Evolutionary conservation across 2,329 filamentous ascomycete genomes (phyloP).

Genomic region (Dactylella cylindrospora): DNA sequence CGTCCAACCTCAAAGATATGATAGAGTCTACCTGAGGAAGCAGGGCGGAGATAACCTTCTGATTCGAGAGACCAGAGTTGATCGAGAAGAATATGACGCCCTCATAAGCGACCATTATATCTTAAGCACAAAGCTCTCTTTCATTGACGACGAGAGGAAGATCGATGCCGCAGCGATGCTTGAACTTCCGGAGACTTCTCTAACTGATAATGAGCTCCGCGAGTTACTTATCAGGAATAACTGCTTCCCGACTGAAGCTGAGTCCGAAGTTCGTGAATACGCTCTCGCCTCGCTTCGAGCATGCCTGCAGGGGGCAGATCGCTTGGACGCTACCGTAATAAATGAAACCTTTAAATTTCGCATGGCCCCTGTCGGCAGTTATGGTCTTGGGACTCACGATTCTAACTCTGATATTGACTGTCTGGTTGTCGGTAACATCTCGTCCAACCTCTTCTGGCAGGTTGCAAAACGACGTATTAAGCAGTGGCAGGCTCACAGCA

Average conservation of each 20-base stretch:
- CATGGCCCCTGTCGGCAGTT: conserved; percentile 66
- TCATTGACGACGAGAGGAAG: conserved; percentile 53
- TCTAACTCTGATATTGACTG: conserved; percentile 65
- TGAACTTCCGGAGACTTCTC: conserved; percentile 25
- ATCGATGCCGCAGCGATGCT: conserved; percentile 42
- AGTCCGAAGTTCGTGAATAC: conserved; percentile 53
- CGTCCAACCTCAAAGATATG: conserved; percentile 64
- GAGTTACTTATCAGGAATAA: conserved; percentile 52
- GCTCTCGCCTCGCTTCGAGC: conserved; percentile 57
- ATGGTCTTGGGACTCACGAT: conserved; percentile 65
- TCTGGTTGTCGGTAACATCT: conserved; percentile 65
- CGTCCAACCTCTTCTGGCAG: conserved; percentile 63
- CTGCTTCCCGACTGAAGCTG: conserved; percentile 57
- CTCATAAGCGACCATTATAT: conserved; percentile 62
- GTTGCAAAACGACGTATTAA: conserved; percentile 61
- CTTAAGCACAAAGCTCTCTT: conserved; percentile 51
- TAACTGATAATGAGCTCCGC: conserved; percentile 52
- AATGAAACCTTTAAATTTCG: conserved; percentile 55
- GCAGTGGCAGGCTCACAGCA: conserved; percentile 51
- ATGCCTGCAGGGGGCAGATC: conserved; percentile 52
- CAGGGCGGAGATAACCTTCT: conserved; percentile 48
- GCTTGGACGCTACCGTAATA: conserved; percentile 24
- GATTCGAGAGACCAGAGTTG: conserved; percentile 26
- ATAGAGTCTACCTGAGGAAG: conserved; percentile 62
- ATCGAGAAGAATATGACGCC: background rate